A percentile compares a stretch with the other conserved stretches of the same genome.
phyloP scores from a whole-genome alignment of 2,329 filamentous ascomycete species.

The Pestalotiopsis sp. region DNA sequence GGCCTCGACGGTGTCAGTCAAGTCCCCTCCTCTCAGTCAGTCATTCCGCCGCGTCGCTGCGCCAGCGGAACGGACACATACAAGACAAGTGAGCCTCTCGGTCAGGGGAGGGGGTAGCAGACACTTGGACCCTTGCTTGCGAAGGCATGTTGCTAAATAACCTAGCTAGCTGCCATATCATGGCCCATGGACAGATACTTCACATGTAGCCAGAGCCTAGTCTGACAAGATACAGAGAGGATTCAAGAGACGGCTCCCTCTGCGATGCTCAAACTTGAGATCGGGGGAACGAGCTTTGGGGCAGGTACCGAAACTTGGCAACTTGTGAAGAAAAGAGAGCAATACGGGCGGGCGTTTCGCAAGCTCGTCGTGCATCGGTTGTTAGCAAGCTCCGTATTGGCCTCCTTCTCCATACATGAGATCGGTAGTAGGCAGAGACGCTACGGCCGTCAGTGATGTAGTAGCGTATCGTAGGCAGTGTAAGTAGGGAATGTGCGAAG shows the following conservation, averaged over 20 bases:
- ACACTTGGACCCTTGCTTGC: background rate
- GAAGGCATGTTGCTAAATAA: background rate
- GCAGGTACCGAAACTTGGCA: no score
- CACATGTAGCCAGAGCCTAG: background rate
- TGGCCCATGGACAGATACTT: background rate
- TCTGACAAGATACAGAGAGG: background rate
- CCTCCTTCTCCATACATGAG: background rate
- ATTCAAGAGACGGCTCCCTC: background rate
- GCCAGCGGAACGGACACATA: background rate
- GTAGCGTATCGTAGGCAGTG: no score
- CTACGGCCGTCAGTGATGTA: background rate
- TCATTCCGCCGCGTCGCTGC: background rate
- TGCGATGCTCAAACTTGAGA: background rate
- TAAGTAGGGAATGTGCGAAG: background rate
- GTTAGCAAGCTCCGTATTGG: background rate
- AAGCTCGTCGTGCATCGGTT: background rate
- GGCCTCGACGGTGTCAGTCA: background rate
- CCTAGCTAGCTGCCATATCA: background rate
- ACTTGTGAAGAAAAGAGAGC: no score
- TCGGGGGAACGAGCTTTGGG: background rate
- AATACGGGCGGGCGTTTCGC: conserved; percentile 1
- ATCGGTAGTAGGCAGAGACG: background rate
- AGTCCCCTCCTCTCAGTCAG: background rate
- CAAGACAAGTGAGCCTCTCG: background rate
- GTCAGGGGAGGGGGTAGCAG: background rate